Conservation (phyloP, 140 eudicot genomes). For the Stevia rebaudiana region DNA sequence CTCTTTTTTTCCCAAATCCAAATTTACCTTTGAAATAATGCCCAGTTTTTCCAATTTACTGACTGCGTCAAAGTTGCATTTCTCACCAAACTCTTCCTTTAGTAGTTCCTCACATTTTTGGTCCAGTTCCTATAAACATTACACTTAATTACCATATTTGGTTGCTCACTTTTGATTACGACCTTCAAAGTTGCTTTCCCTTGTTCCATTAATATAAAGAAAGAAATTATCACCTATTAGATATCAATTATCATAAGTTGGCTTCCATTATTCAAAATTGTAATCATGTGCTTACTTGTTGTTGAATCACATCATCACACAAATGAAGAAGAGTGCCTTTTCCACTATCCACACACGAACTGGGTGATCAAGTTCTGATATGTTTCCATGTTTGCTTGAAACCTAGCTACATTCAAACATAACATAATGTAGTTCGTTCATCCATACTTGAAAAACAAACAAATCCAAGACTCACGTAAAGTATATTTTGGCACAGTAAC, state of each 20-base stretch:
- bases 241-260: constrained; percentile 68
- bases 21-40: constrained; percentile 63
- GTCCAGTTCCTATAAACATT: constrained; percentile 61
- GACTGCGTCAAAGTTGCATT: constrained; percentile 84
- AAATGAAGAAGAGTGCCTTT: constrained; percentile 97
- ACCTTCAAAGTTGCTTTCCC: constrained; percentile 94
- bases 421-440: not conserved
- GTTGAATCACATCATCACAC: constrained; percentile 98
- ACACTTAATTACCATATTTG: not conserved
- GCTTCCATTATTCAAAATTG: not conserved
- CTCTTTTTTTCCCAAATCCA: too few species aligned
- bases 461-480: constrained; percentile 54
- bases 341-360: constrained; percentile 94
- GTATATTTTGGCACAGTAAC: constrained; percentile 86
- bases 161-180: not conserved
- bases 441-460: too few species aligned
- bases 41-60: constrained; percentile 76
- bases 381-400: constrained; percentile 79
- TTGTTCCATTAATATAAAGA: constrained; percentile 87
- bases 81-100: constrained; percentile 75
- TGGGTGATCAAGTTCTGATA: constrained; percentile 87
- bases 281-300: constrained; percentile 57
- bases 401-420: too few species aligned
- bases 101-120: constrained; percentile 69
- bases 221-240: constrained; percentile 83